Base-by-base conservation (phyloP, 2,329 filamentous ascomycete species). In the Fusarium subtropicale region DNA sequence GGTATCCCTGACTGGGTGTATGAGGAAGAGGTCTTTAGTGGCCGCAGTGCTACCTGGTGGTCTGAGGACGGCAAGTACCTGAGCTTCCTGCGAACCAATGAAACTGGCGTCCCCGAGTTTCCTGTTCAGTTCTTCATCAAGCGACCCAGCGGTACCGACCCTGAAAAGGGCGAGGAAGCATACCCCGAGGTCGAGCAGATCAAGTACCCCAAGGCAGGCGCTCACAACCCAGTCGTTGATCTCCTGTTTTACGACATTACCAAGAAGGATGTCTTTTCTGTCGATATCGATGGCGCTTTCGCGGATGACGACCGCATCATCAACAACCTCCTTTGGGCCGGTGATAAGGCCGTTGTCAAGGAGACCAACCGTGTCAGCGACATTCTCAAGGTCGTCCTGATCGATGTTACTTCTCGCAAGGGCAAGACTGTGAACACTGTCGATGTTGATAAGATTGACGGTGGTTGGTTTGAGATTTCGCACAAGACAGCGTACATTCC, bases 1-100 rank as follows among this genome's bases (percentile, higher is more conserved):
- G 96, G 96, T 20, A 89, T 97, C 22, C 96, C 96, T 1, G 97
- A 99, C 78, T 99, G 96, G 96, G 96, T 98, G 0, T 97, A 97
- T 75, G 93, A 97, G 76, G 85, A 87, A 72, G 82, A 83, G 58
- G 81, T 83, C 5, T 92, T 98, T 66, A 79, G 83, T 16, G 91
- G 88, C 2, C 92, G 92, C 72, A 93, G 88, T 65, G 95, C 92
- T 7, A 97, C 94, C 2, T 99, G 97, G 96, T 99, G 94, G 94
- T 95, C 93, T 34, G 87, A 90, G 36, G 93, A 97, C 77, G 96
- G 94, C 53, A 91, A 93, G 74, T 97, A 92, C 76, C 81, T 99
- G 61, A 93, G 96, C 24, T 99, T 97, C 78, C 83, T 99, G 64
- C 90, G 94, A 31, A 99, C 96, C 8, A 96, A 99, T 77, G 97